Percentiles rank a stretch among this genome's conserved stretches.
Evolutionary conservation across 805 yeast species (phyloP).

Genomic region (Yarrowia deformans): DNA sequence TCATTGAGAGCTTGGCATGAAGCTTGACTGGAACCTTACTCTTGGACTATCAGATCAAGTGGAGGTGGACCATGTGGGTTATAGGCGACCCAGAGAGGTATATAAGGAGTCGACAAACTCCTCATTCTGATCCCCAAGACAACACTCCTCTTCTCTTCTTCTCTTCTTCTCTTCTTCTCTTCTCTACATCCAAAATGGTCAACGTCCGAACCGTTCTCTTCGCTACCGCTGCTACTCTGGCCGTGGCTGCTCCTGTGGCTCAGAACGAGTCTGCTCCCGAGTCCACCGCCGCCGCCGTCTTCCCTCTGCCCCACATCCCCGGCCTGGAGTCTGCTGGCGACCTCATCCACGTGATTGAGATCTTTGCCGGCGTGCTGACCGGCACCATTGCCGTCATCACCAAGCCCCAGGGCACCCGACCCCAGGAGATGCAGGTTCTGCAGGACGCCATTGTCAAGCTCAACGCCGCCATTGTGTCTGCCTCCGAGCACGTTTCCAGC

Average conservation of each 20-base stretch:
- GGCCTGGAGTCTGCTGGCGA: conserved; percentile 26
- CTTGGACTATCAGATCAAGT: not conserved
- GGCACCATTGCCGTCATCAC: conserved; percentile 19
- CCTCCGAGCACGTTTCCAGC: conserved; percentile 6
- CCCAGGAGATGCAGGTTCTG: conserved; percentile 28
- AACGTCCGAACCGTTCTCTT: conserved; percentile 11
- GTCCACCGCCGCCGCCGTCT: conserved; percentile 2
- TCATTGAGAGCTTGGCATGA: not conserved
- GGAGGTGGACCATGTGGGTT: not conserved
- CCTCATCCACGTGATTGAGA: conserved; percentile 21
- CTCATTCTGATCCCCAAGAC: not conserved
- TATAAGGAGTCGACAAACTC: no score
- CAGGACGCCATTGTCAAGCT: conserved; percentile 23
- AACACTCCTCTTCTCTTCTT: not conserved
- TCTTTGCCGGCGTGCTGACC: conserved; percentile 18
- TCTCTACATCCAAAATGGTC: conserved; percentile 15
- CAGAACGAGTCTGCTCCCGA: not conserved
- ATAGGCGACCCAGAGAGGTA: no score
- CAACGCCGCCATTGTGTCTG: conserved; percentile 21
- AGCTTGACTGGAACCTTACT: not conserved
- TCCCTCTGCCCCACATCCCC: conserved; percentile 33
- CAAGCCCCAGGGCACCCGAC: conserved; percentile 37
- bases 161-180: conserved; percentile 7
- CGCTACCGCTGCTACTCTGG: conserved; percentile 8
- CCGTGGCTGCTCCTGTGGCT: conserved; percentile 19